Evolutionary conservation across 805 yeast genomes (phyloP).

Genomic region (Yamadazyma nakazawae): DNA sequence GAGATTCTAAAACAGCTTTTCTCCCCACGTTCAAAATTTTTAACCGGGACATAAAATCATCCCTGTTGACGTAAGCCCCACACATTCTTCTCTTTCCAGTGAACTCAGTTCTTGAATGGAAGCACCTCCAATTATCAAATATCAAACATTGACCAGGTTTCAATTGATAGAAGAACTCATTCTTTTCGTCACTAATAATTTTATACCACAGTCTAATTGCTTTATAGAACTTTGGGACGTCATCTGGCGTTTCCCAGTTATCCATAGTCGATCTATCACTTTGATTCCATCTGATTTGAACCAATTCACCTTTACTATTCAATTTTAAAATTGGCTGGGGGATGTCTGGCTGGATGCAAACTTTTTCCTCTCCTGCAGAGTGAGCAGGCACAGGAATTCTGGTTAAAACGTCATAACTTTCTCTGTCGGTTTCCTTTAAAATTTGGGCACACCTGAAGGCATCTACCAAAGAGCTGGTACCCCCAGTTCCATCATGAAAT

Average conservation of each 20-base stretch:
- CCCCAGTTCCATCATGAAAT: slow-evolving; percentile 63
- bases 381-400: slow-evolving; percentile 60
- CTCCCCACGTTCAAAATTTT: slow-evolving; percentile 49
- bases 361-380: slow-evolving; percentile 67
- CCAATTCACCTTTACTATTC: slow-evolving; percentile 47
- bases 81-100: slow-evolving; percentile 68
- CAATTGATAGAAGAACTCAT: slow-evolving; percentile 53
- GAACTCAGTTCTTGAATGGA: slow-evolving; percentile 65
- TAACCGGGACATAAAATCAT: slow-evolving; percentile 51
- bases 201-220: slow-evolving; percentile 58
- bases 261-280: slow-evolving; percentile 65
- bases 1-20: slow-evolving; percentile 38
- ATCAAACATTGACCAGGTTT: slow-evolving; percentile 64
- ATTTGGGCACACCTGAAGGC: slow-evolving; percentile 58
- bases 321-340: slow-evolving; percentile 59
- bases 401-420: slow-evolving; percentile 49
- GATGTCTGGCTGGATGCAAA: slow-evolving; percentile 54
- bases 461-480: slow-evolving; percentile 64
- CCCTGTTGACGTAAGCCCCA: slow-evolving; percentile 68
- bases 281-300: slow-evolving; percentile 70
- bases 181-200: slow-evolving; percentile 46
- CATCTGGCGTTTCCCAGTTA: slow-evolving; percentile 44
- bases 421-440: slow-evolving; percentile 46
- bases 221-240: slow-evolving; percentile 50
- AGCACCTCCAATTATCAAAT: slow-evolving; percentile 71